Evolutionary conservation across 179 eudicot species (phyloP).

Genomic region (Nepenthes alata): DNA sequence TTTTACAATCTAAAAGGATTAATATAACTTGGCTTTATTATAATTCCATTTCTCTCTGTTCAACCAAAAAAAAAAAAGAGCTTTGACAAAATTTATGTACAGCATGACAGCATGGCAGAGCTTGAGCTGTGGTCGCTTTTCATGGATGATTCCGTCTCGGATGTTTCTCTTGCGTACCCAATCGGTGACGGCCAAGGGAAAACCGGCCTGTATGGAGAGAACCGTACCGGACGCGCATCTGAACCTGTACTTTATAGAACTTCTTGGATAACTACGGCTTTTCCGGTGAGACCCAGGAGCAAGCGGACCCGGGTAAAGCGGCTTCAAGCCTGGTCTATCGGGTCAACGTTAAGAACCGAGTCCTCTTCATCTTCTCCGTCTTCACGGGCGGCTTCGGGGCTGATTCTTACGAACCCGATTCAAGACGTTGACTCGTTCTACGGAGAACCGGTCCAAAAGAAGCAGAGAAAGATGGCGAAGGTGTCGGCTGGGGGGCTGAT

Average conservation of each 20-base stretch:
- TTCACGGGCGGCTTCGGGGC: conserved; percentile 14
- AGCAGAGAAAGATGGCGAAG: conserved; percentile 26
- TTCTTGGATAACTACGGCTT: conserved; percentile 27
- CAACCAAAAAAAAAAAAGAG: too few relatives aligned
- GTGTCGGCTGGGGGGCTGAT: background rate
- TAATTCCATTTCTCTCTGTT: too few relatives aligned
- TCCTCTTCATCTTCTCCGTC: conserved; percentile 26
- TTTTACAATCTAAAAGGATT: too few relatives aligned
- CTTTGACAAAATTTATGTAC: background rate
- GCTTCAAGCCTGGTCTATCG: conserved; percentile 21
- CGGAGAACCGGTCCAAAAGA: conserved; percentile 35
- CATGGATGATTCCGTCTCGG: conserved; percentile 75
- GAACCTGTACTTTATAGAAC: conserved; percentile 18
- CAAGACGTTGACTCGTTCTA: conserved; percentile 10
- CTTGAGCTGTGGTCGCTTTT: conserved; percentile 77
- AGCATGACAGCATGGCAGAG: conserved; percentile 70
- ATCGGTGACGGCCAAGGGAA: conserved; percentile 14
- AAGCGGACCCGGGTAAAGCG: conserved; percentile 28
- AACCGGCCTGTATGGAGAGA: conserved; percentile 1
- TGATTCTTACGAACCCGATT: conserved; percentile 14
- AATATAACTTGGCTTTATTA: too few relatives aligned
- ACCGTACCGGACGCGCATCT: conserved; percentile 11
- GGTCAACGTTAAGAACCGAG: conserved; percentile 31
- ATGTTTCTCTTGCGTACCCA: conserved; percentile 34
- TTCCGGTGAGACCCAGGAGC: conserved; percentile 51